These are phyloP conservation scores for Aspergillus versicolor DNA, from an alignment of 2,329 filamentous ascomycete species.

Conservation along the genomic window DNA sequence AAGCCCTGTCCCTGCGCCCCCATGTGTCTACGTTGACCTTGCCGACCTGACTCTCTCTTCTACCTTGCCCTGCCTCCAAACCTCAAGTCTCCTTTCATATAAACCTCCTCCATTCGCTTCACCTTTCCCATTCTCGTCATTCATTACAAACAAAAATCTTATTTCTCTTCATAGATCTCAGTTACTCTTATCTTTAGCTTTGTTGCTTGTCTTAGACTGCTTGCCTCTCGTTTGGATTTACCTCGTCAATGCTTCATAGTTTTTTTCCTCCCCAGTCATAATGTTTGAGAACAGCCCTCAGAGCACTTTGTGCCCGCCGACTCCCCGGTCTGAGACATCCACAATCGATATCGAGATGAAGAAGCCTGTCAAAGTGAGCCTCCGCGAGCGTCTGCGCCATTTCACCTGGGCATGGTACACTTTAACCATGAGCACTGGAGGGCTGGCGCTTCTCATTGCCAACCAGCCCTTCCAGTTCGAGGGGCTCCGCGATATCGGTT, in stretches of 20 bases:
- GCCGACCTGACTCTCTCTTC: conserved; percentile 1
- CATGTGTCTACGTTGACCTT: conserved; percentile 12
- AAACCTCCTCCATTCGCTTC: conserved; percentile 3
- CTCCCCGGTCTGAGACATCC: conserved; percentile 23
- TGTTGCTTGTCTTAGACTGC: not conserved
- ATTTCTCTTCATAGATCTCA: not conserved
- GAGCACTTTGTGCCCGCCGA: conserved; percentile 20
- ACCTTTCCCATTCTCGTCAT: not conserved
- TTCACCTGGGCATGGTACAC: conserved; percentile 76
- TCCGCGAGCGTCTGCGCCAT: conserved; percentile 42
- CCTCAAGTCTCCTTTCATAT: not conserved
- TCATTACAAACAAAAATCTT: not conserved
- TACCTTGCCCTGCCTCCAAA: not conserved
- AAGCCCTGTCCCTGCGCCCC: conserved; percentile 4
- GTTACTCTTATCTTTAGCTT: not conserved
- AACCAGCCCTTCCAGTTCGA: conserved; percentile 64
- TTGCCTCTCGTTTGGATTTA: not conserved
- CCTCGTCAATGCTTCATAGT: not conserved
- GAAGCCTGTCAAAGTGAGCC: conserved; percentile 13
- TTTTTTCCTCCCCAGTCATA: conserved; percentile 1
- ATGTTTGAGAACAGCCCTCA: conserved; percentile 20
- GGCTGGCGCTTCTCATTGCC: conserved; percentile 63
- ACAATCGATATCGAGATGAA: conserved; percentile 24
- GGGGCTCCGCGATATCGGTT: conserved; percentile 63
- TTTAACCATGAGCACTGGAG: conserved; percentile 72